phyloP scores from a whole-genome alignment of 768 basidiomycete genomes.

The Rossbeevera mucosa region DNA sequence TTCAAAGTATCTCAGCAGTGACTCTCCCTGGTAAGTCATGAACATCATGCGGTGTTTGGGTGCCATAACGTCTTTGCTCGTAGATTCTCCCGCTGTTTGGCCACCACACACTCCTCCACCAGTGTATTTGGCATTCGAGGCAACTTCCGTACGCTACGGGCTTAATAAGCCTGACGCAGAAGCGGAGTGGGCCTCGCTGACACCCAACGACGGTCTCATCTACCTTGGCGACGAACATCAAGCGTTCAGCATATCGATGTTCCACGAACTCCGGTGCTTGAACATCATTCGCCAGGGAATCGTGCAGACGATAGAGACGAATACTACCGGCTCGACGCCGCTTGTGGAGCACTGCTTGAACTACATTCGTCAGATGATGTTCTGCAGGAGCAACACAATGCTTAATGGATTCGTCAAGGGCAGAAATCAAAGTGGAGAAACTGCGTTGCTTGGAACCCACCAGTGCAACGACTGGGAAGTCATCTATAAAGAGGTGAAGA shows the following conservation, averaged over 20 bases:
- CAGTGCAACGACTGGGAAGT: constrained; percentile 1
- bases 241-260: constrained; percentile 2
- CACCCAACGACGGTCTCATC: background rate
- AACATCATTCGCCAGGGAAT: constrained; percentile 1
- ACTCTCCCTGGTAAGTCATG: background rate
- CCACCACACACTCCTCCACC: background rate
- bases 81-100: background rate
- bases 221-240: background rate
- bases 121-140: background rate
- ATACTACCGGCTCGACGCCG: background rate
- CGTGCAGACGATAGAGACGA: background rate
- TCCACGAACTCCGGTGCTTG: constrained; percentile 2
- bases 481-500: background rate
- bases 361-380: constrained; percentile 5
- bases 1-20: background rate
- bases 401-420: background rate
- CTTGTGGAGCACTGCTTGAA: constrained; percentile 4
- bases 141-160: background rate
- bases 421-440: background rate
- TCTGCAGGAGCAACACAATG: constrained; percentile 6
- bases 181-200: background rate
- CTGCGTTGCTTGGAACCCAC: background rate
- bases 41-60: background rate
- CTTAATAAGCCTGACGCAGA: background rate
- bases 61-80: background rate